phyloP scores from a whole-genome alignment of 176 grass and related monocot genomes.

The Tillandsia leiboldiana region DNA sequence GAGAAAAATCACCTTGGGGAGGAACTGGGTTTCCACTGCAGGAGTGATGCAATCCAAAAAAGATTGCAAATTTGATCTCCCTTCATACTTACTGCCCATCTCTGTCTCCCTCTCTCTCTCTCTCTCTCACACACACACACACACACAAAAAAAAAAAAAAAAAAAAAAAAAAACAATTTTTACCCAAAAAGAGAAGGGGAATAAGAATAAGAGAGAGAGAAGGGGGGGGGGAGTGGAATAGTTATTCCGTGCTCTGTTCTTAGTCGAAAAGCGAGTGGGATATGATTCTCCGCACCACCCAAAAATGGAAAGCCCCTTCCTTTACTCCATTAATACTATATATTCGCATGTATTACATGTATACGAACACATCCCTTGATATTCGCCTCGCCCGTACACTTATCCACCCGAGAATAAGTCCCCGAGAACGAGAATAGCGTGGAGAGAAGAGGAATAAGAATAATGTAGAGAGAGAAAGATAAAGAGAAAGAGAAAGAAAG shows the following conservation, averaged over 20 bases:
- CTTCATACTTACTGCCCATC: slow-evolving; percentile 33
- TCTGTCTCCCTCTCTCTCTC: neutral
- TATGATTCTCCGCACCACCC: neutral
- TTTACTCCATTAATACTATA: slow-evolving; percentile 1
- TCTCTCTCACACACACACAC: neutral
- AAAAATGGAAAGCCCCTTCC: neutral
- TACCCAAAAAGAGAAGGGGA: neutral
- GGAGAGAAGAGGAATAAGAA: neutral
- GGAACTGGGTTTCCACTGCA: slow-evolving; percentile 44
- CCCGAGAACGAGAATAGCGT: neutral
- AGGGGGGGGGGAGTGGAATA: neutral
- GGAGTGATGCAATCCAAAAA: slow-evolving; percentile 77
- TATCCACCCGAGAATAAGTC: neutral
- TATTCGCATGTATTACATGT: neutral
- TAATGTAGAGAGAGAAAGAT: slow-evolving; percentile 5
- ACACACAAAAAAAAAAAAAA: neutral
- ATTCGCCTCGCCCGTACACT: neutral
- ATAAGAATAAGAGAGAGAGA: neutral
- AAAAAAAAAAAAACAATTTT: neutral
- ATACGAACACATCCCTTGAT: neutral
- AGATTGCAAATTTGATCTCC: slow-evolving; percentile 54
- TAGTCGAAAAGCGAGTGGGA: neutral
- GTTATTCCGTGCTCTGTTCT: neutral
- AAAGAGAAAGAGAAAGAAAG: slow-evolving; percentile 1
- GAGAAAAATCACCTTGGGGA: slow-evolving; percentile 40